These are phyloP conservation scores for Amanita fuliginea DNA, from an alignment of 768 basidiomycete genomes.

Conservation along the genomic window DNA sequence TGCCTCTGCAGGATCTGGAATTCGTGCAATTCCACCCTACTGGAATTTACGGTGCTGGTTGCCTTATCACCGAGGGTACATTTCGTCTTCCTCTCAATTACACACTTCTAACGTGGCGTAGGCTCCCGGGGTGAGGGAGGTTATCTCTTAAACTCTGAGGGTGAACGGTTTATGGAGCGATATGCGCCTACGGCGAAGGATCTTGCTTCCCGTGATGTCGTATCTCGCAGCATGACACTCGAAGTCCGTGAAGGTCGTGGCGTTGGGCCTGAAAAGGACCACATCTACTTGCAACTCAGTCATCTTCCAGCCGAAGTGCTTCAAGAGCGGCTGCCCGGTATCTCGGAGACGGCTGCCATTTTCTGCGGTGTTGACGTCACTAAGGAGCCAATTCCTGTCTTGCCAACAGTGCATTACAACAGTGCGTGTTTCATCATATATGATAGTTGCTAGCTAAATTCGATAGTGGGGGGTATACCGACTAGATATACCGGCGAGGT, in stretches of 20 bases:
- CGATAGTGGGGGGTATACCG: slow-evolving; percentile 95
- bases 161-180: slow-evolving; percentile 99
- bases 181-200: slow-evolving; percentile 99
- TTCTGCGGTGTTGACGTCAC: slow-evolving; percentile 99
- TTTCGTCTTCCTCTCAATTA: not conserved
- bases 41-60: slow-evolving; percentile 98
- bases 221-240: slow-evolving; percentile 97
- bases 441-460: slow-evolving; percentile 4
- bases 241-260: slow-evolving; percentile 99
- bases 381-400: slow-evolving; percentile 97
- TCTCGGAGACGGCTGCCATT: slow-evolving; percentile 98
- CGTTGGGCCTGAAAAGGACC: slow-evolving; percentile 97
- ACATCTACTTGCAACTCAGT: slow-evolving; percentile 92
- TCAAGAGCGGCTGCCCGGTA: slow-evolving; percentile 95
- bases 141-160: slow-evolving; percentile 95
- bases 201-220: slow-evolving; percentile 97
- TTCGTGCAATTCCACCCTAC: slow-evolving; percentile 99
- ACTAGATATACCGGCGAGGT: slow-evolving; percentile 98
- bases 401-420: slow-evolving; percentile 98
- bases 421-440: slow-evolving; percentile 41
- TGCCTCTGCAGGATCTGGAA: slow-evolving; percentile 94
- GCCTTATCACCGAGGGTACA: slow-evolving; percentile 93
- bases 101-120: slow-evolving; percentile 17
- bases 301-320: slow-evolving; percentile 94
- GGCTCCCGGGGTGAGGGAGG: slow-evolving; percentile 99